Evolutionary conservation across 2,329 filamentous ascomycete genomes (phyloP), one percentile per base, ranked within the genome.

Genomic region (Microsporum canis): DNA sequence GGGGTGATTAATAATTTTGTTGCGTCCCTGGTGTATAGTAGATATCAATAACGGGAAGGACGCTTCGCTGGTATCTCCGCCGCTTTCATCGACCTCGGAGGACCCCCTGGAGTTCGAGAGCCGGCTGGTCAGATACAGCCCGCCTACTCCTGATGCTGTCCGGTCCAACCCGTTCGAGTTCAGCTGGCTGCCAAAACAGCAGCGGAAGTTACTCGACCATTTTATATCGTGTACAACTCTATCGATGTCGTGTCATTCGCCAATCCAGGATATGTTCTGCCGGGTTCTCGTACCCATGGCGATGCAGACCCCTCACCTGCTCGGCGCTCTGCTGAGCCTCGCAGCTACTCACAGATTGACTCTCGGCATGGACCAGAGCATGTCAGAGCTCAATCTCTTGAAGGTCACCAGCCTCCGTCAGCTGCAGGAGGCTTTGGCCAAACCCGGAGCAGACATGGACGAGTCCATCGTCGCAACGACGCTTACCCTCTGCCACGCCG

Each of bases 281-380:
- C 61, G 64, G 7, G 60, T 62, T 23, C 59, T 68, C 14, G 55
- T 68, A 7, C 66, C 66, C 12, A 66, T 68, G 66, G 61, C 66
- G 2, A 41, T 64, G 12, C 63, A 66, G 27, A 64, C 65, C n/a
- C 61, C 65, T 2, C 64, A 66, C 53, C 56, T 68, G 7, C 29
- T 67, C 3, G 61, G 60, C 23, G 64, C 65, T 14, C 43, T 67
- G 4, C 59, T 68, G 12, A 64, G 58, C 36, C 61, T 68, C 5
- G 66, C 66, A 27, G 65, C 66, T 31, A 65, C 65, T 1, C 65
- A 68, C 56, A 64, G 66, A n/a, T 57, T 62, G 27, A 64, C 64
- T 34, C 60, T 66, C 2, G 33, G 74, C 72, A 27, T 79, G 81
- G 62, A 74, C 74, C 51, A 83, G 57, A 63, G 49, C 58, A 23